Base-by-base conservation (phyloP, 345 rosid species). In the Combretum micranthum region DNA sequence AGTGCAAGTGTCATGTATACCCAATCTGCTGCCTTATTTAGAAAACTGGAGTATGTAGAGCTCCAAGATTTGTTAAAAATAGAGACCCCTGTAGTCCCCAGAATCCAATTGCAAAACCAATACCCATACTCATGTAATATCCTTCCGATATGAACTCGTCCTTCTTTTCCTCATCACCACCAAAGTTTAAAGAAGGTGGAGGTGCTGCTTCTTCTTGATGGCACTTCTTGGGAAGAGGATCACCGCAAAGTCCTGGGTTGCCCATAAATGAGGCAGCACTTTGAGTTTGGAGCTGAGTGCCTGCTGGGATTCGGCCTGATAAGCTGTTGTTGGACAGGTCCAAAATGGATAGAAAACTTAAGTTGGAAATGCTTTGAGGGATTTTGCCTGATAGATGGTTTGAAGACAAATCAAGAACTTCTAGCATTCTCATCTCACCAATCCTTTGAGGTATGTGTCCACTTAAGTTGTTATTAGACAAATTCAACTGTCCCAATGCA, bases 311-410 rank as follows among this genome's bases (percentile, higher is more conserved):
- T 20, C 17, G 4, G 15, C 69, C 72, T 1, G 59, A 42, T 10
- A 75, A 22, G 42, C 59, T 51, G 69, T 75, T 75, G 52, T 58
- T 7, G 2, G 77, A 68, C 45, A 75, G 20, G 64, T 75, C 63
- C 22, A 75, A 52, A 39, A 48, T 47, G 13, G 2, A 14, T 57
- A 75, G 8, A 2, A 22, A 47, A 7, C 67, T 59, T 14, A 67
- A n/a, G 1, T 23, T 37, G 4, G 53, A 22, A 61, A 75, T 19
- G 64, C 60, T 65, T 14, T 55, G 55, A 15, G 73, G 80, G 20
- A 71, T 75, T 2, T 58, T 3, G 13, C 77, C 76, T 0, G 64
- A 57, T 8, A 75, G 56, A 1, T 39, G 61, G 53, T 75, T 72
- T 22, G 45, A 12, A 2, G 74, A 55, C 21, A 75, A 65, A 19